Evolutionary conservation across 2,329 filamentous ascomycete species (phyloP), one percentile per base, ranked within the genome.

Genomic region (Talaromyces sp.): DNA sequence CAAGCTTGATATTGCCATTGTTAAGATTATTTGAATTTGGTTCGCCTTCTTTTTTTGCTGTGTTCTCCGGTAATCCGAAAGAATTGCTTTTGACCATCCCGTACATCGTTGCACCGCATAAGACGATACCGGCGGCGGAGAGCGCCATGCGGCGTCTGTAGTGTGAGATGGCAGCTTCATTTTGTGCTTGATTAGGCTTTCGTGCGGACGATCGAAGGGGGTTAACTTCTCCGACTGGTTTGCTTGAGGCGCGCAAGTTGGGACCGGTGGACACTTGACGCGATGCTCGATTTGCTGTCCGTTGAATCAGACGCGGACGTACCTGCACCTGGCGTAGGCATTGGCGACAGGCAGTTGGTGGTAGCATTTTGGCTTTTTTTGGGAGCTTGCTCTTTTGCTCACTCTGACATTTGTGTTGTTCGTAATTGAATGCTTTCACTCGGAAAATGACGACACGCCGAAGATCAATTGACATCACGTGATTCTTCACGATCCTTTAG

Each of bases 61-160:
- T 41, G 49, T 67, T 39, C 27, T 68, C 66, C 13, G 73, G 66
- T 33, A 77, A 67, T 7, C 74, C 77, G 60, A 77, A 78, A 24
- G 73, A n/a, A 50, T 79, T 76, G 37, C 73, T 68, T 62, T 75
- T 74, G 64, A 81, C 76, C 9, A 77, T 72, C 9, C 74, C 78
- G 57, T 79, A 80, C 72, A 81, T 79, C 24, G 75, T 76, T 2
- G 74, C 70, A 9, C 75, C 78, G 62, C 76, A 79, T 5, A 71
- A 69, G 0, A 73, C 73, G 7, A 82, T 80, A 2, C 80, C 80
- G 0, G 69, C 73, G 0, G 71, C 76, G 1, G 77, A 78, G 10
- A 75, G 59, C 1, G 68, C 62, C 47, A 80, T 74, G 13, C 74
- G 75, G 10, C 74, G 74, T 35, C 71, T 72, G 58, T 71, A 72